phyloP scores from a whole-genome alignment of 78 protist genomes.

The Diacronema lutheri region DNA sequence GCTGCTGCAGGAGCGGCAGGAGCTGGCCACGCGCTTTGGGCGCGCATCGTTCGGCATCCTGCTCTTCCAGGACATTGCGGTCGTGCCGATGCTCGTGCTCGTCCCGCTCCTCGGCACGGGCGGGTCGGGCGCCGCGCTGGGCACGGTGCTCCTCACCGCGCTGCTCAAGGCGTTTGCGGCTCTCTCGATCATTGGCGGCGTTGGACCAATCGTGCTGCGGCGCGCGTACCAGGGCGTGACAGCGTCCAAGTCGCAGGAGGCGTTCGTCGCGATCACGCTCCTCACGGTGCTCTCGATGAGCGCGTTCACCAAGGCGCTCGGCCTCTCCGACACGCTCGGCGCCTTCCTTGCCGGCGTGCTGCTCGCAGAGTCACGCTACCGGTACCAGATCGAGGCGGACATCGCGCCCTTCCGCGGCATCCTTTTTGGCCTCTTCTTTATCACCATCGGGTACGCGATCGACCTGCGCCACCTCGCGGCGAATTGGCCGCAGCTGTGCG shows the following conservation, averaged over 20 bases:
- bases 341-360: constrained; percentile 34
- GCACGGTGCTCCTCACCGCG: not conserved
- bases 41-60: constrained; percentile 25
- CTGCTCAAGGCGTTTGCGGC: not conserved
- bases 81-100: constrained; percentile 18
- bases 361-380: not conserved
- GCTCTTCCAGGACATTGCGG: constrained; percentile 17
- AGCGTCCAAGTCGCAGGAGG: not conserved
- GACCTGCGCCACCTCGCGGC: not conserved
- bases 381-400: constrained; percentile 31
- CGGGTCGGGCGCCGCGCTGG: not conserved
- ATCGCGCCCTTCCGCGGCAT: constrained; percentile 22
- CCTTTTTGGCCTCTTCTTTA: constrained; percentile 29
- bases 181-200: not conserved
- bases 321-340: constrained; percentile 29
- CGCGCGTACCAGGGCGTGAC: not conserved
- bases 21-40: not conserved
- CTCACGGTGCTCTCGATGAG: constrained; percentile 4
- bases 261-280: not conserved
- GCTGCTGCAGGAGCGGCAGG: not conserved
- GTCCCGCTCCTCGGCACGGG: constrained; percentile 12
- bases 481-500: not conserved
- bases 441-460: not conserved
- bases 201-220: not conserved
- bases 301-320: not conserved